Evolutionary conservation across 768 basidiomycete genomes (phyloP).

Genomic region (Hygrocybe coccinea): DNA sequence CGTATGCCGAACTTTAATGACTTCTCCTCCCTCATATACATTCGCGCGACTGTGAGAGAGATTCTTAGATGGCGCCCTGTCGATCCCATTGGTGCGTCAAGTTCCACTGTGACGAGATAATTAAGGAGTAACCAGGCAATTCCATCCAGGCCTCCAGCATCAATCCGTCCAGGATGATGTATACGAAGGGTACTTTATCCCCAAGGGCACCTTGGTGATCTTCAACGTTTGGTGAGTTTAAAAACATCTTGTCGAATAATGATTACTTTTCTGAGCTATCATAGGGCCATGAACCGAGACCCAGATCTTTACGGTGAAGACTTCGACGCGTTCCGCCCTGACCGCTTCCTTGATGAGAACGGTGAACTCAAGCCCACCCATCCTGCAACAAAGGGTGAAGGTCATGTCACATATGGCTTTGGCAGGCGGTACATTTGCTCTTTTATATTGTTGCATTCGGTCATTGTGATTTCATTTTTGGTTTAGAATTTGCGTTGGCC

Average conservation of each 20-base stretch:
- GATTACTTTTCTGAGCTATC: background rate
- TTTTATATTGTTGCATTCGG: background rate
- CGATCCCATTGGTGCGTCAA: slow-evolving; percentile 12
- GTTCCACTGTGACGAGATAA: no score
- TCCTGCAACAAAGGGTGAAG: no score
- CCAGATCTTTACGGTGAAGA: slow-evolving; percentile 16
- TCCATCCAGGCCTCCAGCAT: background rate
- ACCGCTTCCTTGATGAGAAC: no score
- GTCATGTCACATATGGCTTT: no score
- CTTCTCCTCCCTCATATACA: slow-evolving; percentile 18
- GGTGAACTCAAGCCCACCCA: no score
- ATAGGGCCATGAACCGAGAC: slow-evolving; percentile 23
- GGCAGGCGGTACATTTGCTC: no score
- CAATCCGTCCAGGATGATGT: background rate
- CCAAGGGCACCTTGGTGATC: slow-evolving; percentile 12
- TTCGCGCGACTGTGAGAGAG: slow-evolving; percentile 23
- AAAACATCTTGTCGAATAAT: slow-evolving; percentile 6
- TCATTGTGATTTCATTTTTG: background rate
- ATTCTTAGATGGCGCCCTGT: slow-evolving; percentile 16
- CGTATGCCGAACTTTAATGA: background rate
- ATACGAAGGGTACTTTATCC: background rate
- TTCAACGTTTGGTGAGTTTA: slow-evolving; percentile 14
- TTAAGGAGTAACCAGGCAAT: no score
- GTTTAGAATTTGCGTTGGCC: slow-evolving; percentile 32
- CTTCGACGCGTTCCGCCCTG: no score